phyloP scores from a whole-genome alignment of 768 basidiomycete genomes.

The Xerocomellus intermedius region DNA sequence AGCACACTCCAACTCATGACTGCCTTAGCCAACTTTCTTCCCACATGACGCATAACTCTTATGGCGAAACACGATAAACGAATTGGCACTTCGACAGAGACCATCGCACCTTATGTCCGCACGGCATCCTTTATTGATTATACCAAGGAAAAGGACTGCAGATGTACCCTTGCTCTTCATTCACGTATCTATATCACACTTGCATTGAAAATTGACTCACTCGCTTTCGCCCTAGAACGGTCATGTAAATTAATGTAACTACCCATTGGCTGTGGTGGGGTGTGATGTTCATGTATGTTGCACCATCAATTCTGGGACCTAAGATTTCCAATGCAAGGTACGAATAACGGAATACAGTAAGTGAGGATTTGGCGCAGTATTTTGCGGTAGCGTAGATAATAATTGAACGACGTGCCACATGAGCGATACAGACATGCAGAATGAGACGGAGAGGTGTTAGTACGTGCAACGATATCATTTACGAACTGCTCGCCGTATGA shows the following conservation, averaged over 20 bases:
- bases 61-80: conserved; percentile 1
- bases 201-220: conserved; percentile 25
- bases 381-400: conserved; percentile 13
- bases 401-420: conserved; percentile 4
- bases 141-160: conserved; percentile 19
- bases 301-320: conserved; percentile 10
- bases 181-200: conserved; percentile 32
- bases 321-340: conserved; percentile 5
- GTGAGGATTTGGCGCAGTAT: conserved; percentile 12
- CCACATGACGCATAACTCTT: conserved; percentile 42
- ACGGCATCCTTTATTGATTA: conserved; percentile 10
- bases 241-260: conserved; percentile 34
- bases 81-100: not conserved
- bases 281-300: not conserved
- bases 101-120: conserved; percentile 8
- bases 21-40: conserved; percentile 55
- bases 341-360: conserved; percentile 29
- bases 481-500: conserved; percentile 80
- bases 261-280: conserved; percentile 8
- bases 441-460: conserved; percentile 14
- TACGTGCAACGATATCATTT: conserved; percentile 28
- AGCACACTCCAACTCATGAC: conserved; percentile 4
- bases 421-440: conserved; percentile 17
- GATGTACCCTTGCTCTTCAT: conserved; percentile 27
- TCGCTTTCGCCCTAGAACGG: conserved; percentile 12